Percentiles rank a stretch among this genome's conserved stretches.
phyloP scores from a whole-genome alignment of 495 filamentous ascomycete genomes.

The Beverwykella pulmonaria region DNA sequence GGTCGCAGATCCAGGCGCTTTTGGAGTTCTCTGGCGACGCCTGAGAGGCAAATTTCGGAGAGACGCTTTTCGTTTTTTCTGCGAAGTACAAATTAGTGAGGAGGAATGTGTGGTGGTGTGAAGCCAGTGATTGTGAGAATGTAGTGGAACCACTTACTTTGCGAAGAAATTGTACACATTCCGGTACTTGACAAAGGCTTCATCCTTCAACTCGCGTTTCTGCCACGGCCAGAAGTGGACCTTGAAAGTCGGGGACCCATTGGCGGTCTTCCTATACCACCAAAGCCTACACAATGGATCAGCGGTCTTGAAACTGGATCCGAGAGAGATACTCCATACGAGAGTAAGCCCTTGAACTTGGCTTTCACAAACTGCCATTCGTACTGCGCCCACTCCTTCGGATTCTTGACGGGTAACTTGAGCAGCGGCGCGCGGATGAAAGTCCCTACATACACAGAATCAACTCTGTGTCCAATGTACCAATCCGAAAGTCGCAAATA shows the following conservation, averaged over 20 bases:
- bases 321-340: background rate
- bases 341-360: conserved; percentile 8
- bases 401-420: background rate
- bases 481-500: background rate
- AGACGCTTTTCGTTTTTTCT: background rate
- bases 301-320: background rate
- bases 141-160: conserved; percentile 38
- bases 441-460: background rate
- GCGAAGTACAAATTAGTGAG: background rate
- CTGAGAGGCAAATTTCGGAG: background rate
- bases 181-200: conserved; percentile 7
- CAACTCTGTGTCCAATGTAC: background rate
- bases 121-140: conserved; percentile 51
- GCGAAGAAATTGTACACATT: conserved; percentile 54
- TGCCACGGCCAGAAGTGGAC: background rate
- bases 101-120: background rate
- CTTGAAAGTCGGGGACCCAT: background rate
- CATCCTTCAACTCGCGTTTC: background rate
- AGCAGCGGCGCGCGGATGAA: conserved; percentile 1
- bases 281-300: background rate
- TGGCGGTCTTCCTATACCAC: background rate
- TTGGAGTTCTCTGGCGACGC: conserved; percentile 1
- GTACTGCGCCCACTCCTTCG: conserved; percentile 11
- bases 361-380: conserved; percentile 31
- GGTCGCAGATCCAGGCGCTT: background rate